A percentile compares a stretch with the other conserved stretches of the same genome.
These are phyloP conservation scores for Hyaloscypha bicolor DNA, from an alignment of 495 filamentous ascomycete species.

Conservation along the genomic window DNA sequence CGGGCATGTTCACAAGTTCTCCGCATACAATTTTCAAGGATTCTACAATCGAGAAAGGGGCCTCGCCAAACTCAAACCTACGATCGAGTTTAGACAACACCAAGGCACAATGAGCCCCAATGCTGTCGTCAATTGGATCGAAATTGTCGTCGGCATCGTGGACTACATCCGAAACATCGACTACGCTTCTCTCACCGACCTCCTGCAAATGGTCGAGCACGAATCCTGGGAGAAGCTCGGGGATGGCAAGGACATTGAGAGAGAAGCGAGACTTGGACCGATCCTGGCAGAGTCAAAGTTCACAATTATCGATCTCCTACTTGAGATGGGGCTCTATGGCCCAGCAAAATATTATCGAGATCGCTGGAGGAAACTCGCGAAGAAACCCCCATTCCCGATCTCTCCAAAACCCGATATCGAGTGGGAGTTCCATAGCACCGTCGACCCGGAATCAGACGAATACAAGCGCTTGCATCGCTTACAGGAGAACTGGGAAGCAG, in stretches of 20 bases:
- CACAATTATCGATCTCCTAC: conserved; percentile 19
- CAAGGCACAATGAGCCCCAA: conserved; percentile 36
- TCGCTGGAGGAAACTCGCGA: background rate
- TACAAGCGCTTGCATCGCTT: background rate
- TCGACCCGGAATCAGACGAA: background rate
- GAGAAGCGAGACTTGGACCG: conserved; percentile 7
- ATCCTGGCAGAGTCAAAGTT: conserved; percentile 9
- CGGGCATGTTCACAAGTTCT: background rate
- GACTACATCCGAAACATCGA: conserved; percentile 26
- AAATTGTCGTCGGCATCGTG: conserved; percentile 37
- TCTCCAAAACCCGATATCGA: background rate
- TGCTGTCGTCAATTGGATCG: conserved; percentile 36
- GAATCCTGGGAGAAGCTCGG: conserved; percentile 10
- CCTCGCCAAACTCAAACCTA: conserved; percentile 11
- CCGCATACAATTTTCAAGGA: conserved; percentile 14
- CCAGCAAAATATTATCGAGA: conserved; percentile 4
- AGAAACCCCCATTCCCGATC: background rate
- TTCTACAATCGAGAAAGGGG: background rate
- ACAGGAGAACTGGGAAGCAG: background rate
- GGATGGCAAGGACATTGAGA: conserved; percentile 7
- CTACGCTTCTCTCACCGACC: conserved; percentile 8
- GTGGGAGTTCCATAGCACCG: background rate
- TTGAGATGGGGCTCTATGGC: background rate
- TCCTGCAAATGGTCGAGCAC: background rate
- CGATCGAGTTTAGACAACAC: conserved; percentile 48